These are phyloP conservation scores for Colletotrichum tropicale DNA, from an alignment of 2,329 filamentous ascomycete species.

Conservation along the genomic window DNA sequence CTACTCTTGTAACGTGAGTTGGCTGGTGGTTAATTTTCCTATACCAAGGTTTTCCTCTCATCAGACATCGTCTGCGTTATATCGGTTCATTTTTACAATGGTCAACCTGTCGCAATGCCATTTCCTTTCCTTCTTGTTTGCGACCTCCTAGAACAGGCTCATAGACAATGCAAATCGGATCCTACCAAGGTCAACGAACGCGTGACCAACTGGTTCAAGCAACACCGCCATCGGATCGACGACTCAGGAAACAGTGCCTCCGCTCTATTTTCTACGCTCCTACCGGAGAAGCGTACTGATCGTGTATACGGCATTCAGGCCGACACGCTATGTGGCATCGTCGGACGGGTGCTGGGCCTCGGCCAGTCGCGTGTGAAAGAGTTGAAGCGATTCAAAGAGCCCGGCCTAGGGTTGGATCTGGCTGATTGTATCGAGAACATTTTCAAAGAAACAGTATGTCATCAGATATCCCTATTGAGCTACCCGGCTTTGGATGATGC, in stretches of 20 bases:
- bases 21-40: background rate
- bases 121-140: conserved; percentile 75
- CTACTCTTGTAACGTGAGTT: background rate
- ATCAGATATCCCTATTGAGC: background rate
- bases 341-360: conserved; percentile 69
- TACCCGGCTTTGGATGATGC: conserved; percentile 23
- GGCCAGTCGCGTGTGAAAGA: conserved; percentile 64
- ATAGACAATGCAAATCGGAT: conserved; percentile 44
- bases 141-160: conserved; percentile 73
- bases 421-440: conserved; percentile 73
- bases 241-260: conserved; percentile 59
- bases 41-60: background rate
- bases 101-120: conserved; percentile 50
- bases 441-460: conserved; percentile 62
- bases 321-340: conserved; percentile 65
- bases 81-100: background rate
- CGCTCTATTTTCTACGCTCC: conserved; percentile 75
- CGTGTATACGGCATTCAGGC: conserved; percentile 77
- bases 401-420: conserved; percentile 67
- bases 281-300: conserved; percentile 78
- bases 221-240: conserved; percentile 64
- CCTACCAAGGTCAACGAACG: conserved; percentile 34
- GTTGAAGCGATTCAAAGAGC: conserved; percentile 65
- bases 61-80: background rate
- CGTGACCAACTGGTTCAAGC: conserved; percentile 71